Evolutionary conservation across 2,329 filamentous ascomycete species (phyloP).

Genomic region (Dactylellina haptotyla): DNA sequence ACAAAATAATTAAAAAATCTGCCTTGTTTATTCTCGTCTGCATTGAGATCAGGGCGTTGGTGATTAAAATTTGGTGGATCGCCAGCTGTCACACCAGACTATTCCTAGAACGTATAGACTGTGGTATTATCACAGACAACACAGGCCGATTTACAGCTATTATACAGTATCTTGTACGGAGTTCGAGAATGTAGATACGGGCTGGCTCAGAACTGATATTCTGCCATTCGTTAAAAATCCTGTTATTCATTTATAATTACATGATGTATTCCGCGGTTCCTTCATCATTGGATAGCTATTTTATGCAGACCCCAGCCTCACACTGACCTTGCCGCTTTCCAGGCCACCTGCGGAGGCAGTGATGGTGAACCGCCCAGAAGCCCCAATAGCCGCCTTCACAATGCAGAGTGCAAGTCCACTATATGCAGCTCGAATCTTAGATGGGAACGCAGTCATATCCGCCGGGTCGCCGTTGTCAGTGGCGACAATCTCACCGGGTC

Average conservation of each 20-base stretch:
- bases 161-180: too few species aligned
- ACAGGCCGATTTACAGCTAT: too few species aligned
- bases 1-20: slow-evolving; percentile 4
- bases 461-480: slow-evolving; percentile 68
- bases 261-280: too few species aligned
- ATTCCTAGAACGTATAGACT: too few species aligned
- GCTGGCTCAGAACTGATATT: too few species aligned
- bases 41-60: not conserved
- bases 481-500: slow-evolving; percentile 64
- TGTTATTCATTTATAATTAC: not conserved
- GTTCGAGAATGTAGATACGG: too few species aligned
- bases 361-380: slow-evolving; percentile 57
- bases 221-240: too few species aligned
- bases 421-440: slow-evolving; percentile 62
- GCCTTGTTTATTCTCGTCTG: slow-evolving; percentile 5
- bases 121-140: too few species aligned
- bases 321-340: slow-evolving; percentile 40
- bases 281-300: too few species aligned
- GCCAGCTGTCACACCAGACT: too few species aligned
- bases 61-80: not conserved
- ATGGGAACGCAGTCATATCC: slow-evolving; percentile 64
- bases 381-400: slow-evolving; percentile 59
- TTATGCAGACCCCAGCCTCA: slow-evolving; percentile 9
- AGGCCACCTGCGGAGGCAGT: slow-evolving; percentile 56
- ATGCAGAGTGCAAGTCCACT: slow-evolving; percentile 63